These are phyloP conservation scores for Linanthus parryae DNA, from an alignment of 148 eudicot species.

Conservation along the genomic window DNA sequence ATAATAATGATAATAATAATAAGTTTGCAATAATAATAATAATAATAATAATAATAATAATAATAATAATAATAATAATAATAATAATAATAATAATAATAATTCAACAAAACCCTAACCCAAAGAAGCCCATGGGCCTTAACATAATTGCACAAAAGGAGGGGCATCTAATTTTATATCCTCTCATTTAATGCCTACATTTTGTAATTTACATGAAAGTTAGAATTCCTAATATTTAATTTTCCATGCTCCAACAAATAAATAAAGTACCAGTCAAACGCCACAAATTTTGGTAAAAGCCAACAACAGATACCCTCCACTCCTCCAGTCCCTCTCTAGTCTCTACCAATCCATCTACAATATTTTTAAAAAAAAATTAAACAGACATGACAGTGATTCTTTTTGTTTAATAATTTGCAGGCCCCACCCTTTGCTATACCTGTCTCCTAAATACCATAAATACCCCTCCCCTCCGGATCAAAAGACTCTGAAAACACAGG, in stretches of 20 bases:
- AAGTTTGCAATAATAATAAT: too few species aligned
- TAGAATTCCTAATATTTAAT: conserved; percentile 1
- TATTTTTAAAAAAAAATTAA: conserved; percentile 21
- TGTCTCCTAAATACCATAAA: conserved; percentile 4
- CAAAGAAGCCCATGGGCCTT: background rate
- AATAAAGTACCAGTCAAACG: conserved; percentile 3
- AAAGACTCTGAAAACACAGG: too few species aligned
- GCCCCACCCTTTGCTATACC: background rate
- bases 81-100: too few species aligned
- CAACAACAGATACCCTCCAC: too few species aligned
- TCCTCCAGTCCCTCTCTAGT: too few species aligned
- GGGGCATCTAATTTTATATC: background rate
- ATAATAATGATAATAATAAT: too few species aligned
- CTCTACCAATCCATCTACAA: conserved; percentile 6
- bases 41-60: too few species aligned
- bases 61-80: too few species aligned
- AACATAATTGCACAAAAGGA: background rate
- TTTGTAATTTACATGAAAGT: background rate
- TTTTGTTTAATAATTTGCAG: conserved; percentile 11
- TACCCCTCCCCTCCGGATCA: conserved; percentile 6
- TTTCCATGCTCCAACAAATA: background rate
- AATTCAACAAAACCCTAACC: too few species aligned
- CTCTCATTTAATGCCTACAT: background rate
- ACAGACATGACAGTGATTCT: conserved; percentile 17
- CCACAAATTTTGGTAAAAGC: too few species aligned